A percentile compares a stretch with the other conserved stretches of the same genome.
Conservation (phyloP, 441 rosid genomes). For the Biscutella laevigata region DNA sequence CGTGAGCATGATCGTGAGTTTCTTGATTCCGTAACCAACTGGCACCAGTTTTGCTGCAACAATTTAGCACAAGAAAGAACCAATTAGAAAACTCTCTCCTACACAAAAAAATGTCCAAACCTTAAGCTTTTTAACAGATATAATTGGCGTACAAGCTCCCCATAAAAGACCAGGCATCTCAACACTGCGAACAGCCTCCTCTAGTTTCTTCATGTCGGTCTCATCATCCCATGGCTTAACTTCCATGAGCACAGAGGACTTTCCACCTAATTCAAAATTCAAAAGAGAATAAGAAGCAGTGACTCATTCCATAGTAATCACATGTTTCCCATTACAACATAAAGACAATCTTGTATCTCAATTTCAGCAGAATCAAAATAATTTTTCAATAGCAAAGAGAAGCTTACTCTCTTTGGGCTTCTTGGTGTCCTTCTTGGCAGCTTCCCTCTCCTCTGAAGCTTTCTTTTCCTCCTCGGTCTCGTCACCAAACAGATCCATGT, state of each 20-base stretch:
- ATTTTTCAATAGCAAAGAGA: background rate
- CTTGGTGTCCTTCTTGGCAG: constrained; percentile 47
- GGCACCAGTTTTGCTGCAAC: constrained; percentile 52
- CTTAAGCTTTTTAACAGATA: background rate
- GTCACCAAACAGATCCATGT: constrained; percentile 67
- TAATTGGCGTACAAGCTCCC: constrained; percentile 53
- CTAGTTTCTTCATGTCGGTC: constrained; percentile 75
- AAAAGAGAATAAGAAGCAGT: background rate
- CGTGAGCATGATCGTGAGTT: constrained; percentile 51
- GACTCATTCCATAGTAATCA: background rate
- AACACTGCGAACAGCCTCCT: constrained; percentile 41
- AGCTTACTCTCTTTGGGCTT: constrained; percentile 50
- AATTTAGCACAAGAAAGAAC: background rate
- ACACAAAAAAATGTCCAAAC: background rate
- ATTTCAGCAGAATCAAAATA: background rate
- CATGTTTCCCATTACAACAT: background rate
- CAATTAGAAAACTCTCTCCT: background rate
- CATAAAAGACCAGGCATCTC: constrained; percentile 58
- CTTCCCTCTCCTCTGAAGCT: constrained; percentile 66
- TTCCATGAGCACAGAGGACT: constrained; percentile 65
- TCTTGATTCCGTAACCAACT: constrained; percentile 69
- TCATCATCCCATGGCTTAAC: constrained; percentile 81
- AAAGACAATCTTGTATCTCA: background rate
- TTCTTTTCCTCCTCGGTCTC: constrained; percentile 73
- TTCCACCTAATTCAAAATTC: constrained; percentile 37